Conservation (phyloP, 169 alveolate species). For the Plasmodium coatneyi region DNA sequence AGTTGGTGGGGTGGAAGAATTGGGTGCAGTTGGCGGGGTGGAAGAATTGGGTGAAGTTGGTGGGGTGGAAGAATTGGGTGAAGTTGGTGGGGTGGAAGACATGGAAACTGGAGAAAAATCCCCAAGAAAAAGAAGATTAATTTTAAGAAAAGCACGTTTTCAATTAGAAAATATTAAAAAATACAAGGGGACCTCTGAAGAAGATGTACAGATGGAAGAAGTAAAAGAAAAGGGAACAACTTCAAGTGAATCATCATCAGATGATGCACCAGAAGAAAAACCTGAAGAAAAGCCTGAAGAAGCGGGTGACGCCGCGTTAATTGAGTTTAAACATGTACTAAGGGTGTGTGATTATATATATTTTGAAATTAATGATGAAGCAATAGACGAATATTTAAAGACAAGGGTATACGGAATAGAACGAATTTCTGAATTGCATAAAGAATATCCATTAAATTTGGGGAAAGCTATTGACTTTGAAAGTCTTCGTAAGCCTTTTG, state of each 20-base stretch:
- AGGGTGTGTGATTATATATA: not conserved
- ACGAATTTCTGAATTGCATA: not conserved
- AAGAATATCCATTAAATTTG: constrained; percentile 13
- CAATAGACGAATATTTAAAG: not conserved
- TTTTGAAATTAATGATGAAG: not conserved
- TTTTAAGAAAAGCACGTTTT: not conserved
- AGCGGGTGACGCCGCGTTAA: not conserved
- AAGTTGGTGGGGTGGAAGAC: not conserved
- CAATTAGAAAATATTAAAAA: not conserved
- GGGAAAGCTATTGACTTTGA: constrained; percentile 15
- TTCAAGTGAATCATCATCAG: not conserved
- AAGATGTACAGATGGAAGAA: not conserved
- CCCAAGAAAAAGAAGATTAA: not conserved
- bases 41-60: not conserved
- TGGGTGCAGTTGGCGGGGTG: not conserved
- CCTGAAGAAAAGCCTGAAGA: not conserved
- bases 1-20: not conserved
- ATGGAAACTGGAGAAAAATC: not conserved
- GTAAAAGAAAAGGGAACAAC: not conserved
- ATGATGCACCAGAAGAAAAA: not conserved
- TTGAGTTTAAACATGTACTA: constrained; percentile 1
- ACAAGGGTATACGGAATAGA: not conserved
- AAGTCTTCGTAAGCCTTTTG: constrained; percentile 12
- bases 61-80: not conserved
- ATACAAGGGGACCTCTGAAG: not conserved